phyloP scores from a whole-genome alignment of 164 flowering plant species.

The Piper longum region DNA sequence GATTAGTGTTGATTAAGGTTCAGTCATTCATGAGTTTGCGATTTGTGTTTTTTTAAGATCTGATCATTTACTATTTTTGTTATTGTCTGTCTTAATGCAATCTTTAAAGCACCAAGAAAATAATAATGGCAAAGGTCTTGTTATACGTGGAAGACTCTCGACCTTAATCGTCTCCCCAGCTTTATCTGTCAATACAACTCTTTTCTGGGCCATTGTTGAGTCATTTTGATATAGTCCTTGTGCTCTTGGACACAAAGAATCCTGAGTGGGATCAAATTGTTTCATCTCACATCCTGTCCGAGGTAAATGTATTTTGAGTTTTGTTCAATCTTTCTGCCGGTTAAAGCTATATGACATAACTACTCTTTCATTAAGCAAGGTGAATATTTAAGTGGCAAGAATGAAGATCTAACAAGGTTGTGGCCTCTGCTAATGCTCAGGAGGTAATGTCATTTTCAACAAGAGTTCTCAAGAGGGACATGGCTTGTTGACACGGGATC shows the following conservation, averaged over 20 bases:
- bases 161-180: slow-evolving; percentile 44
- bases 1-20: no score
- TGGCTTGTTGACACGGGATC: neutral
- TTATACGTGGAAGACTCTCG: neutral
- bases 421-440: slow-evolving; percentile 79
- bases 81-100: no score
- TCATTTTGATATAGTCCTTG: slow-evolving; percentile 95
- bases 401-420: slow-evolving; percentile 29
- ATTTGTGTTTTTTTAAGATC: no score
- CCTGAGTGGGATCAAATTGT: slow-evolving; percentile 97
- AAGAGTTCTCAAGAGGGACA: neutral
- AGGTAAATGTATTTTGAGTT: slow-evolving; percentile 28
- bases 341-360: neutral
- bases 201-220: slow-evolving; percentile 89
- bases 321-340: neutral
- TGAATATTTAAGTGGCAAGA: slow-evolving; percentile 23
- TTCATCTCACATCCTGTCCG: slow-evolving; percentile 83
- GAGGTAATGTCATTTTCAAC: slow-evolving; percentile 30
- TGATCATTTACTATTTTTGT: no score
- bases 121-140: no score
- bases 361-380: slow-evolving; percentile 19
- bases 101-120: no score
- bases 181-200: slow-evolving; percentile 86
- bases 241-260: slow-evolving; percentile 87
- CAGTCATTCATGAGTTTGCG: no score